A percentile compares a stretch with the other conserved stretches of the same genome.
Evolutionary conservation across 106 monocot genomes (phyloP).

Genomic region (Hemerocallis citrina): DNA sequence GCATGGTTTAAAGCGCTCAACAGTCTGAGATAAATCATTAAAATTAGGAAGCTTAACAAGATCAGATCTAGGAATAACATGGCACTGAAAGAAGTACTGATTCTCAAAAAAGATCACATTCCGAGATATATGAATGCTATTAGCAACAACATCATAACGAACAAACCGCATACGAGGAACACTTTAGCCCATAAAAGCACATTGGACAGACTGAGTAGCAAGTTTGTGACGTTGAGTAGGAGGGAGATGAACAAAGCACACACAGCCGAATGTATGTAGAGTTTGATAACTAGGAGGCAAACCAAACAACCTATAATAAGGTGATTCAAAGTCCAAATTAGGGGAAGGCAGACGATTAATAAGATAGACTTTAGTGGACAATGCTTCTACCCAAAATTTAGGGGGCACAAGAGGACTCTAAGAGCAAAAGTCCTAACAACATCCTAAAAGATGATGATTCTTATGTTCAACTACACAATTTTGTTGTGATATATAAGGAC

Average conservation of each 20-base stretch:
- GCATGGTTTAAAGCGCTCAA: not conserved
- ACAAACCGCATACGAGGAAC: not conserved
- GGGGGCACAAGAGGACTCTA: no score
- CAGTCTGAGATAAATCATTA: not conserved
- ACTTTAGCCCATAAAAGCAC: conserved; percentile 6
- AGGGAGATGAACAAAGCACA: conserved; percentile 11
- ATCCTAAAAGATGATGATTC: conserved; percentile 6
- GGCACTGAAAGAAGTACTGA: not conserved
- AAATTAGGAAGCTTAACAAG: no score
- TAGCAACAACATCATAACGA: not conserved
- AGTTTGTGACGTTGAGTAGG: conserved; percentile 6
- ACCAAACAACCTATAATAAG: conserved; percentile 1
- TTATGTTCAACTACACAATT: conserved; percentile 9
- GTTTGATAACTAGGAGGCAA: not conserved
- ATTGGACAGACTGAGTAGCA: not conserved
- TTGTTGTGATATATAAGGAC: conserved; percentile 13
- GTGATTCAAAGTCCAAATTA: not conserved
- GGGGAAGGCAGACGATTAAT: not conserved
- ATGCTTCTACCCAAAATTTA: no score
- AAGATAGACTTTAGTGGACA: no score
- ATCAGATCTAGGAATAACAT: no score
- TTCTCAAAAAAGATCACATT: not conserved
- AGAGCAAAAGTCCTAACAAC: no score
- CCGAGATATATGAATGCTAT: not conserved
- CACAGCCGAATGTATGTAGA: conserved; percentile 5